Evolutionary conservation across 768 basidiomycete genomes (phyloP).

Genomic region (Pleurotus sapidus): DNA sequence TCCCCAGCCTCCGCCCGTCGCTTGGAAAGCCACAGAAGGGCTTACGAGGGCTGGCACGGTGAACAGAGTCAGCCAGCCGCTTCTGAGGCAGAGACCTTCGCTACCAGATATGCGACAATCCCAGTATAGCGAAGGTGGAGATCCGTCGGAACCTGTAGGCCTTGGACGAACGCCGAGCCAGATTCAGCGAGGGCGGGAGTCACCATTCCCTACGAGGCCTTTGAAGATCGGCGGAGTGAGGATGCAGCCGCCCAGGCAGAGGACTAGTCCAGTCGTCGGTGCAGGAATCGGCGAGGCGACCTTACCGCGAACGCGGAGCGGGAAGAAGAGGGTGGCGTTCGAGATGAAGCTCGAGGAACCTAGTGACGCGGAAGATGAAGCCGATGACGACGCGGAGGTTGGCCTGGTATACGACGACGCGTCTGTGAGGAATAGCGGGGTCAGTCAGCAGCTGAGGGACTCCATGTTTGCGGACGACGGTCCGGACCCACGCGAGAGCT

Average conservation of each 20-base stretch:
- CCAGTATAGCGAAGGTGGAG: background rate
- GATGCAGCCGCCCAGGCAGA: constrained; percentile 1
- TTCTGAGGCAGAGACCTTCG: constrained; percentile 6
- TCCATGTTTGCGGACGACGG: background rate
- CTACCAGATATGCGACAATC: background rate
- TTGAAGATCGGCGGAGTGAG: constrained; percentile 22
- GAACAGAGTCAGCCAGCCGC: constrained; percentile 4
- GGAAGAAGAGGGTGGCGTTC: constrained; percentile 8
- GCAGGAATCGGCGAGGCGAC: no score
- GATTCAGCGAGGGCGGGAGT: constrained; percentile 43
- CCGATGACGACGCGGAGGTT: constrained; percentile 25
- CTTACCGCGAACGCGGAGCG: background rate
- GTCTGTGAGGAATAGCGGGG: background rate
- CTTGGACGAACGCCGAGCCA: constrained; percentile 7
- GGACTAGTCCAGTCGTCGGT: no score
- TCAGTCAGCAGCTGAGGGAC: background rate
- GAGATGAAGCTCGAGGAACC: constrained; percentile 13
- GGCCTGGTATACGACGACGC: constrained; percentile 20
- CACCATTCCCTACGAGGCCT: constrained; percentile 50
- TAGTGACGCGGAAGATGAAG: constrained; percentile 19
- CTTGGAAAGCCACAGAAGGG: background rate
- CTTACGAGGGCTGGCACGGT: background rate
- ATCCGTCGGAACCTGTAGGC: background rate
- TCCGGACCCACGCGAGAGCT: background rate
- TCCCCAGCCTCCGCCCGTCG: background rate